Evolutionary conservation across 768 basidiomycete species (phyloP), one percentile per base, ranked within the genome.

Genomic region (Macrolepiota fuliginosa): DNA sequence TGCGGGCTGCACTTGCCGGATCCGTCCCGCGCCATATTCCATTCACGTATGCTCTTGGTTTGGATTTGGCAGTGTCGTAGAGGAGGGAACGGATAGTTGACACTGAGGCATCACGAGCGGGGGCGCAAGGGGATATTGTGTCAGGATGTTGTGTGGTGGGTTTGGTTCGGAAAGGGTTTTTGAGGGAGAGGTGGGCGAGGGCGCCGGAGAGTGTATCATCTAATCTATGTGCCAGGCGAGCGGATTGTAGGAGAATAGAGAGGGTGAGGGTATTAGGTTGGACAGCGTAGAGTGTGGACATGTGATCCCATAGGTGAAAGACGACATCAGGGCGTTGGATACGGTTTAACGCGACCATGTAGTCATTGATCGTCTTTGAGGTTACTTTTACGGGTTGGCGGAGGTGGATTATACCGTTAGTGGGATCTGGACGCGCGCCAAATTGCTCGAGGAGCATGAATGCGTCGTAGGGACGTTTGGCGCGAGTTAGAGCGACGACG

Each of bases 241-340:
- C 86, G 1, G 85, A 77, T 56, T 85, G 80, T 52, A 93, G 78
- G 11, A 94, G 68, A 56, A 87, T 76, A 47, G 79, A 77, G 56
- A 94, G 80, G 32, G 88, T 83, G 54, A 72, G 70, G 17, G 78
- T 70, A 50, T 89, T 82, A 0, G 87, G 88, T 2, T 74, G 70
- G 0, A 87, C 74, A 4, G 76, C 79, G 69, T 89, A 94, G 2
- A 92, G 70, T 0, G 71, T 66, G 3, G 75, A 74, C 73, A 91
- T 83, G 25, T 84, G 72, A n/a, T 88, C 85, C 88, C 90, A 94
- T 1, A 92, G 67, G 46, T 74, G 73, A 69, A 90, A 87, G 3
- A 88, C 79, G 6, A 81, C 73, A 65, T 90, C 89, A 0, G 88
- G 88, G 2, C 89, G 82, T 32, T 78, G 73, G 19, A 78, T 77